Evolutionary conservation across 179 eudicot genomes (phyloP), one percentile per base, ranked within the genome.

Genomic region (Silene noctiflora): DNA sequence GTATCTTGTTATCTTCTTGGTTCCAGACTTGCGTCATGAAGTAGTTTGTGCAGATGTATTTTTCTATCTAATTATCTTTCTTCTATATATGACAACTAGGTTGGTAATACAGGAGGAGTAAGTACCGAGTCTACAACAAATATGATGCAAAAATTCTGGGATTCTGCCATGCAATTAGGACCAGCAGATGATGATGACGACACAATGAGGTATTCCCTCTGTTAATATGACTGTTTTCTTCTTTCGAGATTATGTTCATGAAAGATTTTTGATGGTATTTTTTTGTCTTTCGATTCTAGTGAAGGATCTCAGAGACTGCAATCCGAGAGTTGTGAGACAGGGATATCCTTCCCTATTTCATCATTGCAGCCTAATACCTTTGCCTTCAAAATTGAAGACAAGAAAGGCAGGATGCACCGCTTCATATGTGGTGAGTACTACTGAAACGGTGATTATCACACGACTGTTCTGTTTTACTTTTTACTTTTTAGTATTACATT

Each of bases 71-170:
- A 35, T 17, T 55, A 46, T 33, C 42, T 65, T 46, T 17, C 21
- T 55, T 79, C 46, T 59, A 11, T 20, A 39, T 31, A 21, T 66
- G 67, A 58, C 55, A 19, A 79, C 31, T 33, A 86, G 88, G 82
- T 86, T 77, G 82, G 85, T 60, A 86, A 83, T 80, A 78, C 89
- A 69, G 86, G 92, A 48, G 96, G 97, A 72, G 83, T 82, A 55
- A 89, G 82, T 69, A 87, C 70, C 64, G 99, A 93, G 80, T 85
- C 91, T 63, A 79, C 94, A 72, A 78, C 85, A 77, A 84, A 81
- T 71, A 87, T 91, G 98, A 88, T 95, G 94, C 98, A 95, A 79
- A 95, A 86, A 24, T 95, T 95, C 77, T 95, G 97, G 98, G 99
- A 93, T 81, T 86, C 97, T 81, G 97, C 96, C 19, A 85, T 95